phyloP scores from a whole-genome alignment of 2,329 filamentous ascomycete species.

The Fusarium torulosum region DNA sequence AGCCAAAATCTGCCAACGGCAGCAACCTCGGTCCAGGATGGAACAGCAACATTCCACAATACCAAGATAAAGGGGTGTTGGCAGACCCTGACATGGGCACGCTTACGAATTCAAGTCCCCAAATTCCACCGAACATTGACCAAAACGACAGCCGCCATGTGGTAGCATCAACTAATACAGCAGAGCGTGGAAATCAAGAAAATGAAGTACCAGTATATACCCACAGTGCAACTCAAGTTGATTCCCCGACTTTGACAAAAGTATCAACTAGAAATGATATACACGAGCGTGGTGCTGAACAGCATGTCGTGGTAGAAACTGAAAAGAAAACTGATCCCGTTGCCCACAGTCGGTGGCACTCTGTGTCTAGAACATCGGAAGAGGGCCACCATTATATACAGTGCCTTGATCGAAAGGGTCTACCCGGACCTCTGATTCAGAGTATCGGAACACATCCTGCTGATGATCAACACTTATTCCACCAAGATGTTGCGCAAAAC shows the following conservation, averaged over 20 bases:
- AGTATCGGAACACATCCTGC: background rate
- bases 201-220: background rate
- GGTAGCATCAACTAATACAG: background rate
- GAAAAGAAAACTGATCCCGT: background rate
- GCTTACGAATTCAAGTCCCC: background rate
- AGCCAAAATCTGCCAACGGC: background rate
- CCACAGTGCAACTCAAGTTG: background rate
- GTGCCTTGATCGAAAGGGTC: background rate
- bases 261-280: background rate
- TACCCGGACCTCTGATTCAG: background rate
- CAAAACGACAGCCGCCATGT: background rate
- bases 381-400: conserved; percentile 15
- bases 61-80: conserved; percentile 42
- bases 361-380: conserved; percentile 7
- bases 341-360: background rate
- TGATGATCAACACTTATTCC: background rate
- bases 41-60: background rate
- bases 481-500: background rate
- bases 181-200: background rate
- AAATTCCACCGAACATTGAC: background rate
- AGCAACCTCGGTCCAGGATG: no score
- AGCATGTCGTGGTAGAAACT: background rate
- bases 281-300: background rate
- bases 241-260: background rate
- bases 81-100: conserved; percentile 17